These are phyloP conservation scores for Phytopythium ostracodes DNA, from an alignment of 352 stramenopile species.

Conservation along the genomic window DNA sequence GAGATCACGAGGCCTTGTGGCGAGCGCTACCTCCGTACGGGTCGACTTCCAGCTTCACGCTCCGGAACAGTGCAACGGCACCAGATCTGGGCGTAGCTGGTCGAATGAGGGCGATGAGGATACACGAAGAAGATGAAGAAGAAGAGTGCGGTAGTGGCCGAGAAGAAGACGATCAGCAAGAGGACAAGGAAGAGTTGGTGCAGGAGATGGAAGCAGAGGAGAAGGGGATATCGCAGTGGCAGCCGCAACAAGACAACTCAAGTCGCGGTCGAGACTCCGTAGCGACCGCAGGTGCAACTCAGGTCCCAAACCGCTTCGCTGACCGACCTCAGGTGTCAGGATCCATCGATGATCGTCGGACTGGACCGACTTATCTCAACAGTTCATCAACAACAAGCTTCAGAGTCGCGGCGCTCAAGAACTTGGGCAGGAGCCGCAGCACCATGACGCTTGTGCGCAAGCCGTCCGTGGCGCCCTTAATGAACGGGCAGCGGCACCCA, in stretches of 20 bases:
- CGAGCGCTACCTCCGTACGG: slow-evolving; percentile 6
- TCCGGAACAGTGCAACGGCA: slow-evolving; percentile 2
- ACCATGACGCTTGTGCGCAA: not conserved
- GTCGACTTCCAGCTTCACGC: slow-evolving; percentile 1
- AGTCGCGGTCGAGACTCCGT: not conserved
- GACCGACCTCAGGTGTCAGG: not conserved
- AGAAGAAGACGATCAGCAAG: not conserved
- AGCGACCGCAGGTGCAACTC: not conserved
- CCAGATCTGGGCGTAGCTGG: not conserved
- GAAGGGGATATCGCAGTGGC: not conserved
- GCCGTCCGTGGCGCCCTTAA: not conserved
- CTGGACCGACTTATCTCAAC: not conserved
- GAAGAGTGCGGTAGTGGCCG: not conserved
- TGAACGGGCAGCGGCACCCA: not conserved
- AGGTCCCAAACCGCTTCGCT: too few species aligned
- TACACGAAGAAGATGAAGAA: not conserved
- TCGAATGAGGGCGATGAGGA: not conserved
- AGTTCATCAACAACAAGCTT: not conserved
- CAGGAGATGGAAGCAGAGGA: not conserved
- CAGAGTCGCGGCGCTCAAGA: slow-evolving; percentile 4
- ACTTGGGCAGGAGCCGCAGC: slow-evolving; percentile 7
- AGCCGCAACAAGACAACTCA: not conserved
- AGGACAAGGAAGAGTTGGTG: not conserved
- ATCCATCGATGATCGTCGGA: not conserved
- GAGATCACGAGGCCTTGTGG: slow-evolving; percentile 5